Evolutionary conservation across 2,329 filamentous ascomycete species (phyloP).

Genomic region (Epichloe elymi): DNA sequence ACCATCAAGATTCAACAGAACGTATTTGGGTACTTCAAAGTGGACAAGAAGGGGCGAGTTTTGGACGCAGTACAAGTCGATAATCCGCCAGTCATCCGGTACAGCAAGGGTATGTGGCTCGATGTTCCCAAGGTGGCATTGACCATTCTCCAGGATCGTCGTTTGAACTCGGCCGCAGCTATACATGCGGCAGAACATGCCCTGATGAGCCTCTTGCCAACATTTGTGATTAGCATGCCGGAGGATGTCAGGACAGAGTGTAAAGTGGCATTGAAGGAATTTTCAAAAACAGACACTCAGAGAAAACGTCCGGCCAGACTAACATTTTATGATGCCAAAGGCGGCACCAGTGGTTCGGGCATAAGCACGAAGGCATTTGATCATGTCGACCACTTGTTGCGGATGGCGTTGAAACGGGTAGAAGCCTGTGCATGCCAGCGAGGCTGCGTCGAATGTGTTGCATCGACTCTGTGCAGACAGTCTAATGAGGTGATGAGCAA

Average conservation of each 20-base stretch:
- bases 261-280: conserved; percentile 79
- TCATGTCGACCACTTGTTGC: conserved; percentile 67
- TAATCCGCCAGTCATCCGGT: conserved; percentile 77
- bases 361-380: conserved; percentile 92
- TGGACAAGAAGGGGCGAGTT: conserved; percentile 75
- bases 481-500: conserved; percentile 91
- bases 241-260: conserved; percentile 92
- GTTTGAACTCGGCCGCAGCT: conserved; percentile 71
- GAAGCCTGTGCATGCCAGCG: conserved; percentile 62
- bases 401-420: conserved; percentile 63
- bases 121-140: conserved; percentile 73
- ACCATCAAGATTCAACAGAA: conserved; percentile 73
- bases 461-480: conserved; percentile 71
- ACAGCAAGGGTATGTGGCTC: conserved; percentile 88
- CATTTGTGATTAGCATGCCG: conserved; percentile 78
- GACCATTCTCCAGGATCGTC: conserved; percentile 58
- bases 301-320: conserved; percentile 78
- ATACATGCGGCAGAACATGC: conserved; percentile 95
- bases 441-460: conserved; percentile 85
- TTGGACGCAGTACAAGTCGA: conserved; percentile 88
- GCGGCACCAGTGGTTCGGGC: conserved; percentile 68
- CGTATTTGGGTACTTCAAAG: conserved; percentile 94
- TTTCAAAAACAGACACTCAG: conserved; percentile 52
- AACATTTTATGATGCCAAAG: conserved; percentile 92
- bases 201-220: conserved; percentile 73